These are phyloP conservation scores for Brassica juncea DNA, from an alignment of 345 rosid genomes.

Conservation along the genomic window DNA sequence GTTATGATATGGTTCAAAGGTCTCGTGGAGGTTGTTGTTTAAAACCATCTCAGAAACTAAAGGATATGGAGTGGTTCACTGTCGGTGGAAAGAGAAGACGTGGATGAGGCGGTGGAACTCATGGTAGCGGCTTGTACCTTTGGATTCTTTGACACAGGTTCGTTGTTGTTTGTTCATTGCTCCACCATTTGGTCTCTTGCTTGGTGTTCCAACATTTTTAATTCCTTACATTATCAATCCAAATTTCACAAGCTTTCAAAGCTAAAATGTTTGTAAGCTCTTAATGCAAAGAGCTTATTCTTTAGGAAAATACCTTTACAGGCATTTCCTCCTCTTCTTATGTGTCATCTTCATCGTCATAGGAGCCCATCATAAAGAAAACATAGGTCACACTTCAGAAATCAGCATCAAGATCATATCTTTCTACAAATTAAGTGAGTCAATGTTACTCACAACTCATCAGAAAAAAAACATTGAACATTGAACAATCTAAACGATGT, in stretches of 20 bases:
- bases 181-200: slow-evolving; percentile 53
- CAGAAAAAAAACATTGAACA: background rate
- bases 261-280: too few species aligned
- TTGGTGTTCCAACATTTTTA: slow-evolving; percentile 4
- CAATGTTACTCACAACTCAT: background rate
- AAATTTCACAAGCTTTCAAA: background rate
- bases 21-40: too few species aligned
- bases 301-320: slow-evolving; percentile 5
- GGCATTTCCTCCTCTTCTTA: slow-evolving; percentile 14
- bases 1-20: too few species aligned
- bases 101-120: too few species aligned
- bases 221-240: background rate
- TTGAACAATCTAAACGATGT: background rate
- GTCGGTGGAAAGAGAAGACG: too few species aligned
- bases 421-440: background rate
- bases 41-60: too few species aligned
- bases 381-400: background rate
- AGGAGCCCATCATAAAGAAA: slow-evolving; percentile 6
- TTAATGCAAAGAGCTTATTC: background rate
- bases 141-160: slow-evolving; percentile 57
- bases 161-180: slow-evolving; percentile 49
- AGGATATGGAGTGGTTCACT: too few species aligned
- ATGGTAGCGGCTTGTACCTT: slow-evolving; percentile 23
- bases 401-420: background rate
- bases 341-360: slow-evolving; percentile 7